Evolutionary conservation across 106 monocot genomes (phyloP), one percentile per base, ranked within the genome.

Genomic region (Allium fistulosum): DNA sequence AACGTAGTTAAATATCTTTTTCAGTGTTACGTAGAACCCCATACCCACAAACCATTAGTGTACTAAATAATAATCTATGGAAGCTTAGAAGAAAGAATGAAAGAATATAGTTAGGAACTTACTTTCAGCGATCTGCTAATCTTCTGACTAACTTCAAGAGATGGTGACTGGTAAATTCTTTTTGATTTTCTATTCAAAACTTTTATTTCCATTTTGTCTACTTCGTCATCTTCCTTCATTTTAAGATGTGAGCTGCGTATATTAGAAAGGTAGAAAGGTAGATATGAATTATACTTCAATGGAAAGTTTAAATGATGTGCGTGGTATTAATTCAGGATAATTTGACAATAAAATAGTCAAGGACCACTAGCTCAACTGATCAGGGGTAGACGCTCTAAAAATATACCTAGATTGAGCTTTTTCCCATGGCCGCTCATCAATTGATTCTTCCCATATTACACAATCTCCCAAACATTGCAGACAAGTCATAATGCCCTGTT

Each of bases 161-260:
- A 81, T 49, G 81, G 80, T 16, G 85, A 79, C 53, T 79, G 83
- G 58, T 95, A 99, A 12, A 80, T 74, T 75, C 97, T 85, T 70
- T 87, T 99, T 74, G 97, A 90, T 75, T 77, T 87, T 78, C 72
- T 86, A 45, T 68, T 62, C 49, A 27, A 68, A 61, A 92, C 72
- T 63, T 99, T 87, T 79, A 99, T 87, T 49, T 99, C 97, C 49
- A 99, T 74, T 46, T 83, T 87, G 72, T 92, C 97, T 28, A 99
- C 92, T 68, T 92, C 92, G 75, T 99, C 97, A 76, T 99, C 97
- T 79, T 99, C 97, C 73, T 97, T 97, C 37, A 99, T 89, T 83
- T 99, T 92, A 45, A 99, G 69, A n/a, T 86, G 97, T 53, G 92
- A 99, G 71, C 97, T 99, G 86, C 74, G 73, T 51, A 65, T 17